Percentiles rank a stretch among this genome's conserved stretches.
Evolutionary conservation across 2,329 filamentous ascomycete genomes (phyloP).

Genomic region (Fusarium secorum): DNA sequence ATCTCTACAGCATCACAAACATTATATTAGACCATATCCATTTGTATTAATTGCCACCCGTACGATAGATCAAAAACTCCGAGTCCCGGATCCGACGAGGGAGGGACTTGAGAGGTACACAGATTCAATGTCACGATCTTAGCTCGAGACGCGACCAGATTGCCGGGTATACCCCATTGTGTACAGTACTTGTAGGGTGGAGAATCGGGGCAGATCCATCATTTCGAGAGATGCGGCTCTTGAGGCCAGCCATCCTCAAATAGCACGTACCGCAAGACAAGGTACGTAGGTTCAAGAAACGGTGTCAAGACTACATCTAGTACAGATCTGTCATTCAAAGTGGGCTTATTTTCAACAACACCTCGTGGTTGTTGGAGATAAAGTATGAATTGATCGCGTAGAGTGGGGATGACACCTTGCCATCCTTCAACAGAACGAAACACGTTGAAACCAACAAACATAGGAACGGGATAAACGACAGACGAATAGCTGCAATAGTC

Average conservation of each 20-base stretch:
- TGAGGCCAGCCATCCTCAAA: conserved; percentile 35
- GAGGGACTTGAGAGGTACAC: conserved; percentile 43
- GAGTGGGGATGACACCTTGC: conserved; percentile 14
- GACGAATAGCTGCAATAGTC: neutral
- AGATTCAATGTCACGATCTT: conserved; percentile 42
- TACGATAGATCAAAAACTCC: conserved; percentile 11
- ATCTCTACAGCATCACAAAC: neutral
- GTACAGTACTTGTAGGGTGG: conserved; percentile 39
- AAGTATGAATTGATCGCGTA: neutral
- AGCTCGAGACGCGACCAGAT: conserved; percentile 40
- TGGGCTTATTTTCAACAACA: neutral
- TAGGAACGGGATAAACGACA: neutral
- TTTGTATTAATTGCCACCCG: conserved; percentile 2
- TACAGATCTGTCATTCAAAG: neutral
- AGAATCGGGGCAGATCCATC: conserved; percentile 42
- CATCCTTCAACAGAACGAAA: conserved; percentile 1
- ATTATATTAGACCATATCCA: neutral
- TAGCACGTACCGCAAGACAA: conserved; percentile 24
- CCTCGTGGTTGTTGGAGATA: conserved; percentile 8
- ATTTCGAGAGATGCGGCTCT: conserved; percentile 39
- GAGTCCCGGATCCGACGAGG: conserved; percentile 28
- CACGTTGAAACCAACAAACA: neutral
- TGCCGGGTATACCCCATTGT: conserved; percentile 41
- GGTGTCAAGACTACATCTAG: conserved; percentile 5
- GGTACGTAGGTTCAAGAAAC: conserved; percentile 9